These are phyloP conservation scores for Fusarium sp. DNA, from an alignment of 2,329 filamentous ascomycete genomes.

Conservation along the genomic window DNA sequence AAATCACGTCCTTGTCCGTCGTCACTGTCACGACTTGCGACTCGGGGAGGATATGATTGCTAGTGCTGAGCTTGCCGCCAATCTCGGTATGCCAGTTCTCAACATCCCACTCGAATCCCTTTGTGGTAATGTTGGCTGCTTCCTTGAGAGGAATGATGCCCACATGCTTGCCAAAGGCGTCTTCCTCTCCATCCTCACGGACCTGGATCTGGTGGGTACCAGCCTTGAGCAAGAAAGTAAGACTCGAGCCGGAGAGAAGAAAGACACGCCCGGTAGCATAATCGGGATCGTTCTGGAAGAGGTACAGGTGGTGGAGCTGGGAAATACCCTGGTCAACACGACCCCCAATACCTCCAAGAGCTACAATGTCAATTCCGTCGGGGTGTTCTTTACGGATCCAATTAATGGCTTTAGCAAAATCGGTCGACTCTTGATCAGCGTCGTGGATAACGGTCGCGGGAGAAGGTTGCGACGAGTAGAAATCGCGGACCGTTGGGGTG, in stretches of 20 bases:
- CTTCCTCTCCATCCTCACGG: conserved; percentile 61
- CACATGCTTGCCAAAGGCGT: conserved; percentile 79
- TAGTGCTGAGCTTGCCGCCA: conserved; percentile 81
- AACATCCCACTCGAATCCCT: conserved; percentile 93
- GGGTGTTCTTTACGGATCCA: conserved; percentile 63
- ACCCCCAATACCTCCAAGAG: conserved; percentile 87
- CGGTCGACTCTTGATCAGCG: conserved; percentile 87
- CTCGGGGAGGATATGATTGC: conserved; percentile 77
- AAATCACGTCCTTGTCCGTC: conserved; percentile 75
- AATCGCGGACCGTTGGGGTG: conserved; percentile 68
- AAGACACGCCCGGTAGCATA: conserved; percentile 73
- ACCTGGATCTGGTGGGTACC: conserved; percentile 78
- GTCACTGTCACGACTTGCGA: conserved; percentile 72
- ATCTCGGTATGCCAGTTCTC: conserved; percentile 82
- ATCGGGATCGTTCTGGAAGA: conserved; percentile 66
- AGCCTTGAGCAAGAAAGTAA: conserved; percentile 83
- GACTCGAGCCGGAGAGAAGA: conserved; percentile 82
- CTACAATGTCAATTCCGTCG: conserved; percentile 73
- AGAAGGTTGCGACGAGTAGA: conserved; percentile 70
- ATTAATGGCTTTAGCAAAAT: conserved; percentile 86
- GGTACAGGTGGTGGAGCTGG: conserved; percentile 86
- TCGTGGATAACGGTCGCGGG: conserved; percentile 75
- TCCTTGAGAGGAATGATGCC: conserved; percentile 89
- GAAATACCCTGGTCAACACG: conserved; percentile 93
- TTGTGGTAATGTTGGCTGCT: conserved; percentile 81